phyloP scores from a whole-genome alignment of 1,284 basidiomycete species.

The Chalciporus piperatoides region DNA sequence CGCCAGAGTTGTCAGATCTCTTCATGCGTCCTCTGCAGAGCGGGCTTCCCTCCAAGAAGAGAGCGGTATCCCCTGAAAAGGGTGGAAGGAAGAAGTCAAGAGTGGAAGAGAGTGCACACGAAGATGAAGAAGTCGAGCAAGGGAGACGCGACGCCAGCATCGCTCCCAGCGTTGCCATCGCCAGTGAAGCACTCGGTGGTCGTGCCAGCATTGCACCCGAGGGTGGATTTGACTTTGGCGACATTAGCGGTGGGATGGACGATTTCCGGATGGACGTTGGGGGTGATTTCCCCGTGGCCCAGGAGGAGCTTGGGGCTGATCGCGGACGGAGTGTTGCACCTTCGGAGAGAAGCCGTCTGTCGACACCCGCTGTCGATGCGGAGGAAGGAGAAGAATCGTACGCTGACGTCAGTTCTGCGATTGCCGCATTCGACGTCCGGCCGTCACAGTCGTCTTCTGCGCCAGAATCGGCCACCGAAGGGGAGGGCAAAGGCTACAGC shows the following conservation, averaged over 20 bases:
- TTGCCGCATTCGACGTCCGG: slow-evolving; percentile 79
- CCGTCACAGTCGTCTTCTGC: slow-evolving; percentile 46
- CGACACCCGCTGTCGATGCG: slow-evolving; percentile 63
- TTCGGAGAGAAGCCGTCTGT: slow-evolving; percentile 60
- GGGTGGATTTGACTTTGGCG: slow-evolving; percentile 53
- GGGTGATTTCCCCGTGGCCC: slow-evolving; percentile 30
- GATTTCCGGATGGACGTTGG: slow-evolving; percentile 65
- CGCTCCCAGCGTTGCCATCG: slow-evolving; percentile 52
- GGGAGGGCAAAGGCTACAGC: slow-evolving; percentile 74
- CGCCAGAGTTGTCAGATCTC: slow-evolving; percentile 75
- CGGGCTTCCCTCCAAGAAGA: slow-evolving; percentile 47
- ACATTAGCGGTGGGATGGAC: slow-evolving; percentile 49
- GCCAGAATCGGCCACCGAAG: slow-evolving; percentile 39
- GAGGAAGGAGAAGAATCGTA: slow-evolving; percentile 63
- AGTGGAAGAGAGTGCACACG: slow-evolving; percentile 46
- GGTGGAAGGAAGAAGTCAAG: slow-evolving; percentile 61
- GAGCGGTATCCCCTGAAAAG: slow-evolving; percentile 50
- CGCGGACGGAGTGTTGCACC: slow-evolving; percentile 39
- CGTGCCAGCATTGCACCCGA: slow-evolving; percentile 52
- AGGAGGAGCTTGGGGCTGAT: slow-evolving; percentile 27
- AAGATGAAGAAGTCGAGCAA: slow-evolving; percentile 63
- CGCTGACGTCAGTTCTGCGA: slow-evolving; percentile 70
- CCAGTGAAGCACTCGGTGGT: slow-evolving; percentile 49
- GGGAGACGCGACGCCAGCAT: slow-evolving; percentile 61
- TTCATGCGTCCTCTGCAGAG: slow-evolving; percentile 76